A percentile compares a stretch with the other conserved stretches of the same genome.
phyloP scores from a whole-genome alignment of 768 basidiomycete genomes.

The Termitomyces sp. region DNA sequence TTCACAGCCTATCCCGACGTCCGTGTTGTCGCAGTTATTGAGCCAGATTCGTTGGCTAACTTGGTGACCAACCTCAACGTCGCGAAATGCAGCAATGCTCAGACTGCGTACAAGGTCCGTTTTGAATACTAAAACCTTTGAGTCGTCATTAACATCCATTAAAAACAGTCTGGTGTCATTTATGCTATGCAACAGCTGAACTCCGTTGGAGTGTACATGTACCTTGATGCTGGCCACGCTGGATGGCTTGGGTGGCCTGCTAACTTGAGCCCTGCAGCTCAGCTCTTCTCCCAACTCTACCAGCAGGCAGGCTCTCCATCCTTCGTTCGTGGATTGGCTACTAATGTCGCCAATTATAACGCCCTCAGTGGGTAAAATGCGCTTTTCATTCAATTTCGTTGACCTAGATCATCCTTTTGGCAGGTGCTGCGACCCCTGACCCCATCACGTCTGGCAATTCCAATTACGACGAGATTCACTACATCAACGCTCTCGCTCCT shows the following conservation, averaged over 20 bases:
- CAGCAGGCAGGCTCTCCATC: constrained; percentile 50
- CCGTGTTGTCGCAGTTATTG: constrained; percentile 62
- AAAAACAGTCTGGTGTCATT: constrained; percentile 40
- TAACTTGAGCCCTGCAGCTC: constrained; percentile 57
- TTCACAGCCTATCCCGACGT: constrained; percentile 53
- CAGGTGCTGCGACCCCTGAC: constrained; percentile 49
- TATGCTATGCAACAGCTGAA: constrained; percentile 59
- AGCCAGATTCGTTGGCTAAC: constrained; percentile 69
- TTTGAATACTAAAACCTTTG: not conserved
- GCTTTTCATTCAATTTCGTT: not conserved
- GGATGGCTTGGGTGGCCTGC: constrained; percentile 72
- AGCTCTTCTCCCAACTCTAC: constrained; percentile 51
- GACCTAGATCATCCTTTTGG: constrained; percentile 29
- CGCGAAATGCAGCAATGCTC: constrained; percentile 52
- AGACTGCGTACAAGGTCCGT: constrained; percentile 48
- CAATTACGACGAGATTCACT: constrained; percentile 62
- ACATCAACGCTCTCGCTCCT: constrained; percentile 57
- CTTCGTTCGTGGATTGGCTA: constrained; percentile 63
- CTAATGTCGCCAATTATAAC: constrained; percentile 53
- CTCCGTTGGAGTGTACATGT: constrained; percentile 55
- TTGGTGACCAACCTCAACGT: constrained; percentile 67
- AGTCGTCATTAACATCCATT: not conserved
- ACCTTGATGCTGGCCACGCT: constrained; percentile 63
- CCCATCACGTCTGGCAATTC: constrained; percentile 58
- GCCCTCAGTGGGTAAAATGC: constrained; percentile 29